Conservation (phyloP, 2,329 filamentous ascomycete genomes). For the Endoconidiophora polonica region DNA sequence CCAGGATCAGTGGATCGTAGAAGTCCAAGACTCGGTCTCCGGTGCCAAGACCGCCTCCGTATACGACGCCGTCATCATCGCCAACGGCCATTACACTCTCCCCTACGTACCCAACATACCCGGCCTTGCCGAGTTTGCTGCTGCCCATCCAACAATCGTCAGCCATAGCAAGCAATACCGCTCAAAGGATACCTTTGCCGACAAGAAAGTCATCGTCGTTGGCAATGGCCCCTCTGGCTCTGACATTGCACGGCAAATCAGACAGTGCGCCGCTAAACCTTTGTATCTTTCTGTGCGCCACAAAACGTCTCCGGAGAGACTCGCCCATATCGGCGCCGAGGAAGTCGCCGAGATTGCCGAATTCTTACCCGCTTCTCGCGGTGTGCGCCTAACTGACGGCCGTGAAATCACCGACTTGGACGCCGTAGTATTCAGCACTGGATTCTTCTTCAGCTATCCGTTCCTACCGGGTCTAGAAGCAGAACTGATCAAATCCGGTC, state of each 20-base stretch:
- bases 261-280: conserved; percentile 37
- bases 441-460: conserved; percentile 72
- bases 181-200: conserved; percentile 40
- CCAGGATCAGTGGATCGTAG: conserved; percentile 12
- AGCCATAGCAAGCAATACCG: conserved; percentile 72
- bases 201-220: conserved; percentile 65
- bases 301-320: conserved; percentile 28
- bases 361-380: conserved; percentile 36
- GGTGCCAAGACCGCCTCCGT: conserved; percentile 24
- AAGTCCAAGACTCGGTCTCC: conserved; percentile 17
- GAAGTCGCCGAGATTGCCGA: conserved; percentile 42
- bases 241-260: conserved; percentile 69
- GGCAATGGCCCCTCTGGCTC: conserved; percentile 73
- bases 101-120: conserved; percentile 48
- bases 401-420: conserved; percentile 52
- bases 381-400: conserved; percentile 51
- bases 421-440: conserved; percentile 70
- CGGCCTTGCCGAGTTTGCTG: conserved; percentile 42
- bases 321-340: conserved; percentile 29
- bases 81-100: conserved; percentile 58
- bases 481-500: conserved; percentile 49
- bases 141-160: conserved; percentile 41
- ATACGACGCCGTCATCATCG: conserved; percentile 62
- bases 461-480: conserved; percentile 38
- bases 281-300: conserved; percentile 48